Percentiles rank a stretch among this genome's conserved stretches.
Evolutionary conservation across 306 rosid genomes (phyloP).

Genomic region (Rosa persica): DNA sequence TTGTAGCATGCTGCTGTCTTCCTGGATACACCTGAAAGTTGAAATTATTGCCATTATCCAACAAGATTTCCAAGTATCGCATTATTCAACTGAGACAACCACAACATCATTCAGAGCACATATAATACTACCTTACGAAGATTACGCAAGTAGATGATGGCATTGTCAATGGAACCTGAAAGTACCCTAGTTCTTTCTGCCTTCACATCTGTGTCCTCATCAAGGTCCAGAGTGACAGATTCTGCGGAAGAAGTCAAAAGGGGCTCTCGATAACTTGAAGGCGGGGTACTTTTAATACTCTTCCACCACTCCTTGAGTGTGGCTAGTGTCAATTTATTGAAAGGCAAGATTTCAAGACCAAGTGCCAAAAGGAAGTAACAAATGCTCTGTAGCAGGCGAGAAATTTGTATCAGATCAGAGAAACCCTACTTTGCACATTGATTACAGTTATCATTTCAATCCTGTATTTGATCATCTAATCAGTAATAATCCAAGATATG

Average conservation of each 20-base stretch:
- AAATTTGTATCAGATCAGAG: slow-evolving; percentile 33
- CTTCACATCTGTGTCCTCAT: slow-evolving; percentile 83
- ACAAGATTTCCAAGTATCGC: slow-evolving; percentile 2
- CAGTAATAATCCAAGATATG: not conserved
- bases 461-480: not conserved
- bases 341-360: slow-evolving; percentile 69
- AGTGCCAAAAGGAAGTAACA: slow-evolving; percentile 75
- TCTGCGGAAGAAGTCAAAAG: slow-evolving; percentile 57
- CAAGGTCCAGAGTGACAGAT: slow-evolving; percentile 41
- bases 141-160: slow-evolving; percentile 78
- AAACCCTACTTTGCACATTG: slow-evolving; percentile 4
- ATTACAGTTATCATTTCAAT: not conserved
- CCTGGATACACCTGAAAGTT: slow-evolving; percentile 72
- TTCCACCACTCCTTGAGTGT: slow-evolving; percentile 59
- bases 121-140: slow-evolving; percentile 71
- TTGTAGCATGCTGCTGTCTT: slow-evolving; percentile 50
- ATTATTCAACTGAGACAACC: slow-evolving; percentile 16
- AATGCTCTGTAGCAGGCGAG: slow-evolving; percentile 59
- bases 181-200: slow-evolving; percentile 85
- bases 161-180: slow-evolving; percentile 77
- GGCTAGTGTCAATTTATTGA: slow-evolving; percentile 48
- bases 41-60: slow-evolving; percentile 15
- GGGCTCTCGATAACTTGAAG: slow-evolving; percentile 56
- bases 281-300: slow-evolving; percentile 31
- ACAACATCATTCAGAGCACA: slow-evolving; percentile 23